Evolutionary conservation across 208 protist species (phyloP).

Genomic region (Crithidia sp.): DNA sequence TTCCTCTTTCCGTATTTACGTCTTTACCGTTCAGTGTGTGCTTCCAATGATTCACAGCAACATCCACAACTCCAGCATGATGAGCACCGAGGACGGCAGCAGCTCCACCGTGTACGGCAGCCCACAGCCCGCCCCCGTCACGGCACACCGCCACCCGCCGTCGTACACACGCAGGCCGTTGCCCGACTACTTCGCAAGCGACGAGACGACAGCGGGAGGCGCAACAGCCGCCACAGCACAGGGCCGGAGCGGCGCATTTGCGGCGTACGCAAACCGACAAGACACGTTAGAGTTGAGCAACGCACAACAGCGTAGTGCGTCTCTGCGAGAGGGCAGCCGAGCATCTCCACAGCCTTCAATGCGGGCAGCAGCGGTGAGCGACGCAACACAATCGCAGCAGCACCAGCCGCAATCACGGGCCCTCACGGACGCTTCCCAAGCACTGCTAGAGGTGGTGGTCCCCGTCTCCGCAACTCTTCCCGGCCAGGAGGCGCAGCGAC

Average conservation of each 20-base stretch:
- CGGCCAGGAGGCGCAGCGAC: slow-evolving; percentile 15
- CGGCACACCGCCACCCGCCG: neutral
- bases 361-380: too few relatives aligned
- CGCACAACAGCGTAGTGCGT: too few relatives aligned
- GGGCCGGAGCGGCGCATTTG: too few relatives aligned
- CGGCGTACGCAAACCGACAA: too few relatives aligned
- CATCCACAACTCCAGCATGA: slow-evolving; percentile 21
- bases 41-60: slow-evolving; percentile 34
- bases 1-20: too few relatives aligned
- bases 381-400: neutral
- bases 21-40: neutral
- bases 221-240: too few relatives aligned
- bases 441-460: slow-evolving; percentile 21
- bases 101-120: slow-evolving; percentile 20
- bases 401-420: slow-evolving; percentile 5
- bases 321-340: too few relatives aligned
- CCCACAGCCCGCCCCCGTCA: neutral
- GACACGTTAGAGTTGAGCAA: too few relatives aligned
- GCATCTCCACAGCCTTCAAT: too few relatives aligned
- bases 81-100: slow-evolving; percentile 37
- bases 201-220: neutral
- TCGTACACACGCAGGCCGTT: neutral
- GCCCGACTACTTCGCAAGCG: neutral
- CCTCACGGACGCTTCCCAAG: slow-evolving; percentile 1
- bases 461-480: slow-evolving; percentile 20